phyloP scores from a whole-genome alignment of 768 basidiomycete genomes.

The Kondoa subrosea region DNA sequence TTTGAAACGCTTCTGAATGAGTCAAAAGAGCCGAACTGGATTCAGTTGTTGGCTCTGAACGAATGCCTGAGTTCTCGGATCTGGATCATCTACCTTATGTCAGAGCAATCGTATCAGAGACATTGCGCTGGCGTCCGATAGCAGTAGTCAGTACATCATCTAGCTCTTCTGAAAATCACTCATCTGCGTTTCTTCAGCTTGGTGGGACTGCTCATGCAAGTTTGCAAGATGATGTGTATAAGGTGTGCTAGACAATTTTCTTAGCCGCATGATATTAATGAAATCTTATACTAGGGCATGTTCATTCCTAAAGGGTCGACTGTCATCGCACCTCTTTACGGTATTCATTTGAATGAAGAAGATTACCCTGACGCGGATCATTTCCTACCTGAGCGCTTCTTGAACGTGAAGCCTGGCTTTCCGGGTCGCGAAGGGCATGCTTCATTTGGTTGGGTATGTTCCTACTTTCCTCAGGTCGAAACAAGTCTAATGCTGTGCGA shows the following conservation, averaged over 20 bases:
- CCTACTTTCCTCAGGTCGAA: not conserved
- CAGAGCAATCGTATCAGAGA: slow-evolving; percentile 16
- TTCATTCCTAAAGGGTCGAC: slow-evolving; percentile 21
- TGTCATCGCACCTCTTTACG: slow-evolving; percentile 15
- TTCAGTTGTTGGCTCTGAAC: slow-evolving; percentile 13
- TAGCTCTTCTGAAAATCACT: too few relatives aligned
- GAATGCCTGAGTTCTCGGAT: slow-evolving; percentile 17
- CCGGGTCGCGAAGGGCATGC: slow-evolving; percentile 15
- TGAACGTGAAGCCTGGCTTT: slow-evolving; percentile 11
- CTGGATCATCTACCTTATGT: slow-evolving; percentile 18
- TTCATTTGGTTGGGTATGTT: slow-evolving; percentile 15
- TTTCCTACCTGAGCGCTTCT: slow-evolving; percentile 25
- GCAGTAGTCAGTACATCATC: too few relatives aligned
- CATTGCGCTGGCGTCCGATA: slow-evolving; percentile 22
- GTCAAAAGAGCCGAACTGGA: slow-evolving; percentile 18
- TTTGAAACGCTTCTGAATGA: not conserved
- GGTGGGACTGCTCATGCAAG: slow-evolving; percentile 19
- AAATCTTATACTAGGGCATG: slow-evolving; percentile 5
- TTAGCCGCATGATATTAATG: not conserved
- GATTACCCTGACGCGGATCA: slow-evolving; percentile 23
- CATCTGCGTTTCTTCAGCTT: too few relatives aligned
- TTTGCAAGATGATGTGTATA: slow-evolving; percentile 17
- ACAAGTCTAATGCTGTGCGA: slow-evolving; percentile 3
- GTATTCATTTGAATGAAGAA: slow-evolving; percentile 19
- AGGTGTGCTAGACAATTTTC: not conserved